Evolutionary conservation across 345 rosid genomes (phyloP).

Genomic region (Cochlearia excelsa): DNA sequence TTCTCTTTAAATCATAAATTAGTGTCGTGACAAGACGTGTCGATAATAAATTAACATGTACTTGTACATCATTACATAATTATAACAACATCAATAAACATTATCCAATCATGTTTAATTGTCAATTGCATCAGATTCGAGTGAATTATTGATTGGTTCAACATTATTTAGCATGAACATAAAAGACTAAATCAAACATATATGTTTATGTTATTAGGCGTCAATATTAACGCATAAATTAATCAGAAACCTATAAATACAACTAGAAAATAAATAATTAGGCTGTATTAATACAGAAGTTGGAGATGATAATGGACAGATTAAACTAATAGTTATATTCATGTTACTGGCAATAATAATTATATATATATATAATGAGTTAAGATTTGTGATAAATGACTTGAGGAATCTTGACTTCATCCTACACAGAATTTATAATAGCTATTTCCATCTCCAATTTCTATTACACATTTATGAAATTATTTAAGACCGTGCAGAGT

Average conservation of each 20-base stretch:
- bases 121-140: constrained; percentile 34
- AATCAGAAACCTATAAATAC: constrained; percentile 16
- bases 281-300: constrained; percentile 28
- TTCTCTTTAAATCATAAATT: not conserved
- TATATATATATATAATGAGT: too few relatives aligned
- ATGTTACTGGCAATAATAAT: too few relatives aligned
- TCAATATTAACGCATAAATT: constrained; percentile 10
- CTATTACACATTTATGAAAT: constrained; percentile 7
- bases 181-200: constrained; percentile 28
- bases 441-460: constrained; percentile 24
- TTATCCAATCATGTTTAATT: constrained; percentile 18
- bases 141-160: constrained; percentile 32
- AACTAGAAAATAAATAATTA: constrained; percentile 7
- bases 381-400: constrained; percentile 8
- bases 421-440: constrained; percentile 25
- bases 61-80: too few relatives aligned
- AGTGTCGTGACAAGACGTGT: too few relatives aligned
- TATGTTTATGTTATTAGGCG: constrained; percentile 10
- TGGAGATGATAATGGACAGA: constrained; percentile 33
- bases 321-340: constrained; percentile 20
- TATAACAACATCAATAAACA: too few relatives aligned
- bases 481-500: too few relatives aligned
- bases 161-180: constrained; percentile 29
- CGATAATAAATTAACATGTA: too few relatives aligned
- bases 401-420: constrained; percentile 34